phyloP scores from a whole-genome alignment of 257 asterid genomes.

The Salvia miltiorrhiza region DNA sequence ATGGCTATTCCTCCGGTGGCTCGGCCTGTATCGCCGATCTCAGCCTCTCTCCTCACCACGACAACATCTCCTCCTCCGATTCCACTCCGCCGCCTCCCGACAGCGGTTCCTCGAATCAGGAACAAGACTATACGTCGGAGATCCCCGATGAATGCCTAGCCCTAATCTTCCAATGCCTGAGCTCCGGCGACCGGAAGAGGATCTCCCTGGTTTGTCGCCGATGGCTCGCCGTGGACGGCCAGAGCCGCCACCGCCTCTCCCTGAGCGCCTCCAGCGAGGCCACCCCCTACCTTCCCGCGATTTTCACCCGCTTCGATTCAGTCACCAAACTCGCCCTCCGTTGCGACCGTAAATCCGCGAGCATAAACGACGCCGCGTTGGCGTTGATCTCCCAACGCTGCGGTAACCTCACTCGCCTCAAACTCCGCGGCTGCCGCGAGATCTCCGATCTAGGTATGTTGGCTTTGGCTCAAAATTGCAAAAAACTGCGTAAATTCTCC shows the following conservation, averaged over 20 bases:
- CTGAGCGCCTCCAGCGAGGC: constrained; percentile 51
- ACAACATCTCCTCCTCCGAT: background rate
- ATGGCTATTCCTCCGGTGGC: constrained; percentile 14
- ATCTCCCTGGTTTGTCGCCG: constrained; percentile 68
- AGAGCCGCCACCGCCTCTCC: constrained; percentile 66
- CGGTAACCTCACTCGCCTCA: constrained; percentile 54
- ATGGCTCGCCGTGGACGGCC: constrained; percentile 75
- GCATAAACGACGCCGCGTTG: constrained; percentile 59
- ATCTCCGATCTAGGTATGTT: constrained; percentile 68
- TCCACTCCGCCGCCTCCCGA: background rate
- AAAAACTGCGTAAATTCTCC: constrained; percentile 58
- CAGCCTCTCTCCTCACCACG: background rate
- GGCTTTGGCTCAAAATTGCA: constrained; percentile 56
- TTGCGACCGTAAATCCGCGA: constrained; percentile 63
- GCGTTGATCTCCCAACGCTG: constrained; percentile 51
- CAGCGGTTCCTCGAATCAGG: constrained; percentile 16
- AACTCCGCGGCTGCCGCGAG: constrained; percentile 80
- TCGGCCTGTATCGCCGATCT: background rate
- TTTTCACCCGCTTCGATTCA: constrained; percentile 66
- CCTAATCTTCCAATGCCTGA: constrained; percentile 59
- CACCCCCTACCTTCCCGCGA: constrained; percentile 29
- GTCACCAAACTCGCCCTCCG: constrained; percentile 71
- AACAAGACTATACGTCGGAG: constrained; percentile 43
- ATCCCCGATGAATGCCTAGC: constrained; percentile 83
- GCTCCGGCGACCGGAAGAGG: constrained; percentile 64